phyloP scores from a whole-genome alignment of 2,329 filamentous ascomycete genomes.

The Xylogone sp. region DNA sequence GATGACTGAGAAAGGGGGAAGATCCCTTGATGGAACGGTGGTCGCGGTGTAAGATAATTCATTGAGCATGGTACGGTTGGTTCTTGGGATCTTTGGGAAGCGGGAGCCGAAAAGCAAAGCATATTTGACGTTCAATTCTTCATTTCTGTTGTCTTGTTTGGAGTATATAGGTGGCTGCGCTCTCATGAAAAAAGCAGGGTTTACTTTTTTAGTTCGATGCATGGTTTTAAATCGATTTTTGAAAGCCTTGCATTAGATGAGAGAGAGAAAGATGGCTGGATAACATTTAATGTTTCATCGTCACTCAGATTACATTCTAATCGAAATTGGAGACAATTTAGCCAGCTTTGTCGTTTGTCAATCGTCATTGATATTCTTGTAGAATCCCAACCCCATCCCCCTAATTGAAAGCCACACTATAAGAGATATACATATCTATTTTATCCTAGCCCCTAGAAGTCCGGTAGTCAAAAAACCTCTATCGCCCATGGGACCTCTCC shows the following conservation, averaged over 20 bases:
- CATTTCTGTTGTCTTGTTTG: not conserved
- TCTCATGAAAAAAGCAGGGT: not conserved
- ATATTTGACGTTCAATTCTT: not conserved
- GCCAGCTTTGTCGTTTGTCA: not conserved
- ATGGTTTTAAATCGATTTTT: not conserved
- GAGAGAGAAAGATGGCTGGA: not conserved
- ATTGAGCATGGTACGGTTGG: not conserved
- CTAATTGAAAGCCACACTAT: too few relatives aligned
- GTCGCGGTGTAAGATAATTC: not conserved
- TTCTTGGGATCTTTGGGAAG: not conserved
- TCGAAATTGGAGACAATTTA: not conserved
- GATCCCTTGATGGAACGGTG: not conserved
- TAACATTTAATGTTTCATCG: not conserved
- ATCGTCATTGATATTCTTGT: not conserved
- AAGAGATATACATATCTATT: too few relatives aligned
- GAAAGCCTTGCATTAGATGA: not conserved
- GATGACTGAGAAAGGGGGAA: too few relatives aligned
- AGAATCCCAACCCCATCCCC: too few relatives aligned
- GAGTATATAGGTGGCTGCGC: not conserved
- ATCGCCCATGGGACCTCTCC: slow-evolving; percentile 88
- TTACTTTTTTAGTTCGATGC: too few relatives aligned
- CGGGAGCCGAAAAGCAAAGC: not conserved
- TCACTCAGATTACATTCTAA: not conserved
- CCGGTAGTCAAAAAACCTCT: slow-evolving; percentile 84
- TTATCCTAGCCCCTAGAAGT: slow-evolving; percentile 58